Conservation (phyloP, 1,284 basidiomycete genomes). For the Tausonia pullulans region DNA sequence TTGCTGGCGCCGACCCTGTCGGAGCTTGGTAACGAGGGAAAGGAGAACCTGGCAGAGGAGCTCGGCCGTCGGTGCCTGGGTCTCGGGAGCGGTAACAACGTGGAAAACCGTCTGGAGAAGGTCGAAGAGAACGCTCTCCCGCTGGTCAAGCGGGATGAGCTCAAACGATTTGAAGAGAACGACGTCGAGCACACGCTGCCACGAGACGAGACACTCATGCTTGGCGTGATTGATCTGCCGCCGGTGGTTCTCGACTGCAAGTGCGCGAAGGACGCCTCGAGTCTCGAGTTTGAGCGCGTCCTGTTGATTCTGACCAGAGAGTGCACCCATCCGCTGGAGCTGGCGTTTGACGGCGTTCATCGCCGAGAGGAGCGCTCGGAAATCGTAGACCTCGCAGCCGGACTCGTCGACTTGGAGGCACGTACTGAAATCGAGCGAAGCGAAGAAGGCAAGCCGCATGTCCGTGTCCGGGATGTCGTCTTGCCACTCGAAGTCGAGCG, state of each 20-base stretch:
- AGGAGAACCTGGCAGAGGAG: slow-evolving; percentile 71
- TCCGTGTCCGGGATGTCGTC: slow-evolving; percentile 55
- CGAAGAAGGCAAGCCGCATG: slow-evolving; percentile 55
- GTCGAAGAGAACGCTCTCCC: slow-evolving; percentile 79
- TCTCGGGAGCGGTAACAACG: slow-evolving; percentile 39
- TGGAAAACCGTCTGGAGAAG: slow-evolving; percentile 58
- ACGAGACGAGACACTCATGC: slow-evolving; percentile 60
- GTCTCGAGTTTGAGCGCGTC: slow-evolving; percentile 60
- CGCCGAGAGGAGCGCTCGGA: slow-evolving; percentile 53
- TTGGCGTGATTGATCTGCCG: slow-evolving; percentile 64
- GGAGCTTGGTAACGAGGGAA: slow-evolving; percentile 69
- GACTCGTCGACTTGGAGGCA: slow-evolving; percentile 59
- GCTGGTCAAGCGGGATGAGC: slow-evolving; percentile 60
- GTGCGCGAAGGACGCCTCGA: slow-evolving; percentile 64
- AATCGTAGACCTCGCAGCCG: slow-evolving; percentile 73
- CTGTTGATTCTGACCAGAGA: slow-evolving; percentile 51
- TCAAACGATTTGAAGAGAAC: slow-evolving; percentile 72
- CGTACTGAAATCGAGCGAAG: slow-evolving; percentile 57
- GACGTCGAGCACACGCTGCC: slow-evolving; percentile 71
- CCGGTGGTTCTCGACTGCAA: slow-evolving; percentile 74
- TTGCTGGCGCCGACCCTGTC: slow-evolving; percentile 61
- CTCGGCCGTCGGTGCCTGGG: slow-evolving; percentile 61
- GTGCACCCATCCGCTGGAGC: slow-evolving; percentile 54
- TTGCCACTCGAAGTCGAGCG: slow-evolving; percentile 75
- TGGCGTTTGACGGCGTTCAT: slow-evolving; percentile 50